A percentile compares a stretch with the other conserved stretches of the same genome.
Evolutionary conservation across 495 filamentous ascomycete species (phyloP).

Genomic region (Aspergillus olivimuriae): DNA sequence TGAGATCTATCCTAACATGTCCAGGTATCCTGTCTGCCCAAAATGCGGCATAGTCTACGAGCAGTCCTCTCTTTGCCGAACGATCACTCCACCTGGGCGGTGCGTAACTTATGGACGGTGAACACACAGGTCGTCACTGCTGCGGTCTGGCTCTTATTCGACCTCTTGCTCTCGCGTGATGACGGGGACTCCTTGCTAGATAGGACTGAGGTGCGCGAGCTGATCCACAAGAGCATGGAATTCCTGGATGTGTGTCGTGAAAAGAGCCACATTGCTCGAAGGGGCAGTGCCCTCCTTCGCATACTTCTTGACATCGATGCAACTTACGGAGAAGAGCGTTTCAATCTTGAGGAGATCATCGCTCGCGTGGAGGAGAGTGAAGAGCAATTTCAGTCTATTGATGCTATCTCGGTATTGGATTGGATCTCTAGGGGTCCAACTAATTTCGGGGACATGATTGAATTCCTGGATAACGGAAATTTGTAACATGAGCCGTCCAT

Average conservation of each 20-base stretch:
- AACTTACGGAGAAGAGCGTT: background rate
- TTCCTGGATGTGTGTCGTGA: conserved; percentile 1
- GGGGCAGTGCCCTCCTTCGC: conserved; percentile 5
- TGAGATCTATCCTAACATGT: background rate
- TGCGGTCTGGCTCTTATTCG: conserved; percentile 10
- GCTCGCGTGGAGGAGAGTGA: conserved; percentile 3
- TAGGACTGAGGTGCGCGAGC: background rate
- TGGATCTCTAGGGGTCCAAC: background rate
- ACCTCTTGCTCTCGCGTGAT: conserved; percentile 8
- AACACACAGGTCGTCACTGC: conserved; percentile 12
- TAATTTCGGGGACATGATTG: background rate
- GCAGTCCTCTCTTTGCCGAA: conserved; percentile 8
- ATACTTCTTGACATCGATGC: conserved; percentile 5
- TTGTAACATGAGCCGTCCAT: no score
- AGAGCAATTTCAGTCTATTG: background rate
- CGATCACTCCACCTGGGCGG: conserved; percentile 1
- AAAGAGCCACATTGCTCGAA: conserved; percentile 6
- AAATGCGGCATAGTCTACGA: conserved; percentile 3
- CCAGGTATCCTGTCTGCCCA: conserved; percentile 11
- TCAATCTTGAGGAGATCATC: conserved; percentile 6
- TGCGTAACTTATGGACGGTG: conserved; percentile 9
- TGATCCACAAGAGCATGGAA: background rate
- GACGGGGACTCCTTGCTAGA: conserved; percentile 2
- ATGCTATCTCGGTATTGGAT: background rate
- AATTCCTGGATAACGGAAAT: background rate